phyloP scores from a whole-genome alignment of 345 rosid genomes.

The Corchorus olitorius region DNA sequence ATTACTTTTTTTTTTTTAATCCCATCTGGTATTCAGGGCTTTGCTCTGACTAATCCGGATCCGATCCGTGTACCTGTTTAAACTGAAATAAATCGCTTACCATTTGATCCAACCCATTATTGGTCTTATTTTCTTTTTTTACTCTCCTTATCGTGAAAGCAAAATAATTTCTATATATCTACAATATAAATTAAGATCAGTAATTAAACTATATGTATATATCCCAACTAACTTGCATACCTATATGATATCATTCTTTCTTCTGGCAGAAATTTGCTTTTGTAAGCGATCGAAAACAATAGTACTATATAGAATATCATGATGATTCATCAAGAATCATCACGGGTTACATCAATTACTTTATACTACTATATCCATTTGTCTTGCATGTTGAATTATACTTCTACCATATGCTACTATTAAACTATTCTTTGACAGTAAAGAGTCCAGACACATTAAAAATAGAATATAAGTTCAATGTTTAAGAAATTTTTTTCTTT shows the following conservation, averaged over 20 bases:
- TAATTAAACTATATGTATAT: not conserved
- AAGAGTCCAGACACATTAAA: not conserved
- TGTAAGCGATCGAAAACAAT: slow-evolving; percentile 19
- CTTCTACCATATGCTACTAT: not conserved
- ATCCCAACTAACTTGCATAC: not conserved
- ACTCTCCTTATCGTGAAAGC: not conserved
- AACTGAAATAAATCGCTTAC: too few relatives aligned
- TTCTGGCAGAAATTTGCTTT: not conserved
- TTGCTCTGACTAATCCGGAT: too few relatives aligned
- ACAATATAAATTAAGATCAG: not conserved
- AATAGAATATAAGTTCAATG: too few relatives aligned
- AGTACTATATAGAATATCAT: too few relatives aligned
- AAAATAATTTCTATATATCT: not conserved
- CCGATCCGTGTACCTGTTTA: too few relatives aligned
- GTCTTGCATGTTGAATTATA: not conserved
- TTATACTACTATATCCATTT: not conserved
- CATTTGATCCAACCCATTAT: too few relatives aligned
- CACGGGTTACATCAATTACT: not conserved
- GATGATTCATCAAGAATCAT: not conserved
- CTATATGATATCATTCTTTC: not conserved
- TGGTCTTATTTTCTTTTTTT: not conserved
- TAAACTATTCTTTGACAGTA: not conserved
- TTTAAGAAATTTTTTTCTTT: too few relatives aligned
- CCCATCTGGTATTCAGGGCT: too few relatives aligned
- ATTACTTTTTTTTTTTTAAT: too few relatives aligned